A percentile compares a stretch with the other conserved stretches of the same genome.
Evolutionary conservation across 768 basidiomycete species (phyloP).

Genomic region (Trametes maxima): DNA sequence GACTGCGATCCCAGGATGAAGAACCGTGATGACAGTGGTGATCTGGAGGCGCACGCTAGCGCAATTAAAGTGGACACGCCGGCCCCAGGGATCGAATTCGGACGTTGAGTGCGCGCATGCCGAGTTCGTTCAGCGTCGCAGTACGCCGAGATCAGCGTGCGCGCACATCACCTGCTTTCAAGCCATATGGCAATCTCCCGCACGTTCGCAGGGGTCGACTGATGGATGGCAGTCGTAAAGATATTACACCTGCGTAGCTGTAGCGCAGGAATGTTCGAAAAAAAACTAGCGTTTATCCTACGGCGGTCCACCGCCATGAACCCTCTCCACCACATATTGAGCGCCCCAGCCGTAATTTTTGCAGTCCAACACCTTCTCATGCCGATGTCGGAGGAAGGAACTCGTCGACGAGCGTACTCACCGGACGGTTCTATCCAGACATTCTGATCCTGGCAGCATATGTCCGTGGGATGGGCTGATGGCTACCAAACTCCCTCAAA

Average conservation of each 20-base stretch:
- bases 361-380: too few relatives aligned
- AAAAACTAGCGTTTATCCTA: too few relatives aligned
- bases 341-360: too few relatives aligned
- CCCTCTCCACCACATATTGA: too few relatives aligned
- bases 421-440: not conserved
- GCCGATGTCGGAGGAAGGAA: not conserved
- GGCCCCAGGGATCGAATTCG: too few relatives aligned
- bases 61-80: too few relatives aligned
- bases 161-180: not conserved
- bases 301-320: too few relatives aligned
- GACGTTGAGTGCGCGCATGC: not conserved
- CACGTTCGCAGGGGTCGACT: not conserved
- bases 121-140: not conserved
- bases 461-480: not conserved
- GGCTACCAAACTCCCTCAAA: constrained; percentile 1
- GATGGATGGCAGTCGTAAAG: not conserved
- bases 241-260: too few relatives aligned
- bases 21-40: too few relatives aligned
- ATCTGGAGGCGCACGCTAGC: too few relatives aligned
- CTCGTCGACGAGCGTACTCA: not conserved
- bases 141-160: not conserved
- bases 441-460: not conserved
- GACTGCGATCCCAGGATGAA: too few relatives aligned
- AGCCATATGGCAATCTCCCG: not conserved
- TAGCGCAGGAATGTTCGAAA: not conserved